Evolutionary conservation across 1,139 yeast genomes (phyloP).

Genomic region (Geotrichum carabidarum): DNA sequence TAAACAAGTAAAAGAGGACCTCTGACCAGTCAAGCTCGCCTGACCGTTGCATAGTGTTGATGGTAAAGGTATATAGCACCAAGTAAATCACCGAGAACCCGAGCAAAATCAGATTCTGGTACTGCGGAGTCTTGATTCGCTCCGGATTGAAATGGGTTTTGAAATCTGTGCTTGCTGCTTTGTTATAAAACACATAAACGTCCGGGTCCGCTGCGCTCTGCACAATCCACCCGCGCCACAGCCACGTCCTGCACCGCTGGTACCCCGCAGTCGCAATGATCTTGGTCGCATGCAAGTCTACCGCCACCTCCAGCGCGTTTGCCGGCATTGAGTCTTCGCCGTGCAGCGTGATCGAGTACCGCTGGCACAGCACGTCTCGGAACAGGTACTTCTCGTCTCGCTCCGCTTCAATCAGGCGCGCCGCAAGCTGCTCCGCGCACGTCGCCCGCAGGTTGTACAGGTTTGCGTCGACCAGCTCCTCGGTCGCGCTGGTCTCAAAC

Average conservation of each 20-base stretch:
- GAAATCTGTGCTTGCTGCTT: slow-evolving; percentile 53
- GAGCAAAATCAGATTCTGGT: slow-evolving; percentile 72
- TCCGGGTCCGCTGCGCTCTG: slow-evolving; percentile 70
- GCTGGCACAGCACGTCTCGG: slow-evolving; percentile 70
- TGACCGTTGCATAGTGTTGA: slow-evolving; percentile 46
- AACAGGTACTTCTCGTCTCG: slow-evolving; percentile 60
- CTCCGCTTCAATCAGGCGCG: slow-evolving; percentile 59
- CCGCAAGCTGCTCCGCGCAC: slow-evolving; percentile 71
- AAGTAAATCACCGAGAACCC: slow-evolving; percentile 62
- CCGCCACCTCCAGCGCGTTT: slow-evolving; percentile 77
- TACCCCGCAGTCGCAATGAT: slow-evolving; percentile 76
- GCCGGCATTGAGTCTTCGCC: slow-evolving; percentile 58
- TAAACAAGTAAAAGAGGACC: slow-evolving; percentile 56
- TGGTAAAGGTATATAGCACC: slow-evolving; percentile 56
- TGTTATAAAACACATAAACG: slow-evolving; percentile 56
- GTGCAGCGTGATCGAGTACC: slow-evolving; percentile 62
- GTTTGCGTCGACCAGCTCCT: slow-evolving; percentile 64
- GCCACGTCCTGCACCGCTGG: slow-evolving; percentile 82
- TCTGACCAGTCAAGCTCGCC: slow-evolving; percentile 48
- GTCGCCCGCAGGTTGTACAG: slow-evolving; percentile 56
- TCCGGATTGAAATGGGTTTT: slow-evolving; percentile 74
- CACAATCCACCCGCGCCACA: slow-evolving; percentile 90
- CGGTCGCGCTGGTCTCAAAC: slow-evolving; percentile 59
- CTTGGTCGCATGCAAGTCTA: slow-evolving; percentile 74
- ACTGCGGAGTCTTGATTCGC: slow-evolving; percentile 75